A percentile compares a stretch with the other conserved stretches of the same genome.
These are phyloP conservation scores for Termitomyces sp. DNA, from an alignment of 768 basidiomycete species.

Conservation along the genomic window DNA sequence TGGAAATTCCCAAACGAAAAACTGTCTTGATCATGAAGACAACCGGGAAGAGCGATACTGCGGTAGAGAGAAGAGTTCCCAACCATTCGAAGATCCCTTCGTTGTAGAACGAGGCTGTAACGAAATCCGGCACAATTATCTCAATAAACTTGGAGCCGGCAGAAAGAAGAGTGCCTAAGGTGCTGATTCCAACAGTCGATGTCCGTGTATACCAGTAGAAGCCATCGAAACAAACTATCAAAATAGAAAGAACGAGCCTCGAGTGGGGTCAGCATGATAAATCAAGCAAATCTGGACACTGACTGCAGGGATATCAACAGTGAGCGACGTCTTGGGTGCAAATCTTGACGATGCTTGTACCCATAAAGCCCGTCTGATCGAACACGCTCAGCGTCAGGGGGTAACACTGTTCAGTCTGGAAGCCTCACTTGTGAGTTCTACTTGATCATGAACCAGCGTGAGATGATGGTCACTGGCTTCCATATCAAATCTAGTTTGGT, in stretches of 20 bases:
- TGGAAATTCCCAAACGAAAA: slow-evolving; percentile 16
- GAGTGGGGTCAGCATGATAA: not conserved
- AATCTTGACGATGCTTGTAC: slow-evolving; percentile 20
- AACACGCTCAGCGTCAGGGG: not conserved
- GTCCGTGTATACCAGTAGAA: slow-evolving; percentile 29
- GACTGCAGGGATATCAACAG: slow-evolving; percentile 12
- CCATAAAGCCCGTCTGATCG: slow-evolving; percentile 22
- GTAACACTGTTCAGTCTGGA: not conserved
- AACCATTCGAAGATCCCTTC: slow-evolving; percentile 4
- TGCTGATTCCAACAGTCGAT: slow-evolving; percentile 26
- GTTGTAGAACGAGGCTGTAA: not conserved
- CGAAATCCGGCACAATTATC: slow-evolving; percentile 3
- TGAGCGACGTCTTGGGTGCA: slow-evolving; percentile 24
- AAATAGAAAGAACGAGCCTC: slow-evolving; percentile 10
- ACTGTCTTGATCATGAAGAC: slow-evolving; percentile 22
- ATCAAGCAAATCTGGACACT: not conserved
- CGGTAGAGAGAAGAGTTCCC: not conserved
- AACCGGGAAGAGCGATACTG: slow-evolving; percentile 6
- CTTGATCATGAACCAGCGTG: slow-evolving; percentile 13
- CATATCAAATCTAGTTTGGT: slow-evolving; percentile 12
- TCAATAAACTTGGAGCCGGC: slow-evolving; percentile 11
- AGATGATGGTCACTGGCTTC: slow-evolving; percentile 16
- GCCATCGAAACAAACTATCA: slow-evolving; percentile 13
- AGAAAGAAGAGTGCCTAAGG: slow-evolving; percentile 16
- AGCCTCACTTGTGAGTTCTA: slow-evolving; percentile 22